Base-by-base conservation (phyloP, 2,329 filamentous ascomycete genomes). In the Pseudopyrenochaeta lycopersici region DNA sequence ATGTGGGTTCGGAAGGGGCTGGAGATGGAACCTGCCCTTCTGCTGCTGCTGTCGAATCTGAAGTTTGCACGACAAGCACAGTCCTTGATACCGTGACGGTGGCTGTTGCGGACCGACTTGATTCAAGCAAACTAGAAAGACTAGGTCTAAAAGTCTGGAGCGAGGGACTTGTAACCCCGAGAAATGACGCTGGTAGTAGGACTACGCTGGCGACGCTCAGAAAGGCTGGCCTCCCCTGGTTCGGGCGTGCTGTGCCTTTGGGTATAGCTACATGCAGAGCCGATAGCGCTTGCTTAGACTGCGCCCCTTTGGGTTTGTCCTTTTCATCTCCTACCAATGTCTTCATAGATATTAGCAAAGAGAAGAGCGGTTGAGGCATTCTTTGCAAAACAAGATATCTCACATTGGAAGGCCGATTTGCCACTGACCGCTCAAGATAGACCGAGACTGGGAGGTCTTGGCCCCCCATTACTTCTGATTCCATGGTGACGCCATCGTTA, bases 61-160 rank as follows among this genome's bases (percentile, higher is more conserved):
- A 11, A 17, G 51, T 31, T 1, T 43, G 39, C 3, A 54, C 44
- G 7, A 54, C 48, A 12, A 52, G 42, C 11, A 63, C 23, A 20
- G 56, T 56, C 4, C 31, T 54, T 23, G 53, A 57, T 18, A 39
- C 52, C 5, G 47, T 52, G 2, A 48, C 44, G 12, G 56, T 62
- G 7, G 32, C 32, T 39, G 48, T 44, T 14, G 29, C n/a, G 18
- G 47, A 45, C 2, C 17, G 20, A 9, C 38, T 33, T 38, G 40
- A 41, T 9, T 9, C 7, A 15, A 42, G 4, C 9, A 23, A n/a
- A 17, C 15, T 17, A 7, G 30, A 10, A 12, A 10, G 12, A 23
- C 14, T 9, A 11, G 40, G 23, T 5, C 20, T 30, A 2, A 32
- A 39, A 30, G 45, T 15, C 17, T 21, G 20, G 10, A 32, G 40